A percentile compares a stretch with the other conserved stretches of the same genome.
Evolutionary conservation across 2,329 filamentous ascomycete species (phyloP).

Genomic region (Colletotrichum trifolii): DNA sequence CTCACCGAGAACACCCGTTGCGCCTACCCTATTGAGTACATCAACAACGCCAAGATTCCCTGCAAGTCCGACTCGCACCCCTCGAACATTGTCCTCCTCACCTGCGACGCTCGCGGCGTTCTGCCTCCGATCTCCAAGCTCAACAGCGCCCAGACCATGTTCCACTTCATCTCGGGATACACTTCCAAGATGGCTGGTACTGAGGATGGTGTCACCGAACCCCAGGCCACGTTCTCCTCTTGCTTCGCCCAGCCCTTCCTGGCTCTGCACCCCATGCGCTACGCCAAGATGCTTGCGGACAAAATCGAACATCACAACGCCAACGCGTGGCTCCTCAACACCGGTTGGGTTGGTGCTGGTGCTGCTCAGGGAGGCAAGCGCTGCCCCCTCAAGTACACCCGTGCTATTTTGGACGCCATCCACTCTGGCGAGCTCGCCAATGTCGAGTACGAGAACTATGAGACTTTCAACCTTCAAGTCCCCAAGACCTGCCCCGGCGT

Average conservation of each 20-base stretch:
- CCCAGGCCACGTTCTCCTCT: constrained; percentile 97
- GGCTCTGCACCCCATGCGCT: constrained; percentile 98
- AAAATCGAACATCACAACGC: constrained; percentile 96
- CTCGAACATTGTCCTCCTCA: constrained; percentile 95
- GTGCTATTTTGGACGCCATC: constrained; percentile 97
- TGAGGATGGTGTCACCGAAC: constrained; percentile 95
- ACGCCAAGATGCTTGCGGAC: constrained; percentile 97
- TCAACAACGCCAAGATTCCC: constrained; percentile 98
- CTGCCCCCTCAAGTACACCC: constrained; percentile 98
- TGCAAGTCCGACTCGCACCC: constrained; percentile 90
- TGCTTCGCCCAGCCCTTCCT: constrained; percentile 99
- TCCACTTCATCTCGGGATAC: constrained; percentile 99
- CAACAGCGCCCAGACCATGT: constrained; percentile 95
- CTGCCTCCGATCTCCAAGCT: constrained; percentile 98
- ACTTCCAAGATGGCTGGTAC: constrained; percentile 99
- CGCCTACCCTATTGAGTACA: constrained; percentile 99
- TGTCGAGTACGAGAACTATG: constrained; percentile 93
- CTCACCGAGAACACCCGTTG: constrained; percentile 98
- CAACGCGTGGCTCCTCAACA: constrained; percentile 99
- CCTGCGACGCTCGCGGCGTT: constrained; percentile 96
- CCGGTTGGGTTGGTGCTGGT: constrained; percentile 94
- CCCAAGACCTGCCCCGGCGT: constrained; percentile 91
- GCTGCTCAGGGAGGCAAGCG: constrained; percentile 93
- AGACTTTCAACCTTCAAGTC: constrained; percentile 96
- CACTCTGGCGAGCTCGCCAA: constrained; percentile 96